Evolutionary conservation across 2,329 filamentous ascomycete genomes (phyloP).

Genomic region (Trichoderma simmonsii): DNA sequence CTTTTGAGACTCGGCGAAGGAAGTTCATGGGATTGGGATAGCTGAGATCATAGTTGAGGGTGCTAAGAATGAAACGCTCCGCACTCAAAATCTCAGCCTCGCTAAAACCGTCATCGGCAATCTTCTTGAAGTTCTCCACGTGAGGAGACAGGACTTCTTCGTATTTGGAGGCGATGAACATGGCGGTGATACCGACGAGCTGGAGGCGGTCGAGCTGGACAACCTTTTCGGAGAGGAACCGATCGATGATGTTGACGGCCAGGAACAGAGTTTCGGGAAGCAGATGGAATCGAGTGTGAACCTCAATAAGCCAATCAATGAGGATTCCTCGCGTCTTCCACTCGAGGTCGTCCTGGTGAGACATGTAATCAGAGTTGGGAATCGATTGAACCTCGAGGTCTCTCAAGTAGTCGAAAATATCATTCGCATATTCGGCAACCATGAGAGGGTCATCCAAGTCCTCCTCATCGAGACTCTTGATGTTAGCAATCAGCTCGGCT

Average conservation of each 20-base stretch:
- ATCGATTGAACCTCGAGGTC: conserved; percentile 75
- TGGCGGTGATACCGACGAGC: conserved; percentile 93
- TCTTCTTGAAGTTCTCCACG: conserved; percentile 93
- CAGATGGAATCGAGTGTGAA: conserved; percentile 93
- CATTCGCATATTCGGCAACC: conserved; percentile 94
- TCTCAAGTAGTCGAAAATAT: conserved; percentile 94
- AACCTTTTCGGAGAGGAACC: conserved; percentile 92
- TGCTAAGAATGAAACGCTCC: conserved; percentile 89
- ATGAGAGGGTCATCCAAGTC: conserved; percentile 93
- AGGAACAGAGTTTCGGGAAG: conserved; percentile 96
- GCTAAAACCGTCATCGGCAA: conserved; percentile 93
- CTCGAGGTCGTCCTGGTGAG: conserved; percentile 88
- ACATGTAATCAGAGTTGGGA: conserved; percentile 93
- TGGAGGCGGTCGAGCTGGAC: conserved; percentile 95
- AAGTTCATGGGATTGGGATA: conserved; percentile 99
- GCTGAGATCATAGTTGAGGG: conserved; percentile 93
- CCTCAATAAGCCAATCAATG: conserved; percentile 97
- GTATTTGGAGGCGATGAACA: conserved; percentile 99
- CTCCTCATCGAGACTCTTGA: conserved; percentile 72
- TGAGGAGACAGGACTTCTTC: conserved; percentile 97
- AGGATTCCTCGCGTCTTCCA: conserved; percentile 99
- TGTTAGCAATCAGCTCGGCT: conserved; percentile 12
- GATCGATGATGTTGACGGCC: conserved; percentile 96
- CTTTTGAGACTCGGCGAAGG: conserved; percentile 95
- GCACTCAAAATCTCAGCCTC: conserved; percentile 94